Evolutionary conservation across 495 filamentous ascomycete species (phyloP).

Genomic region (Tuber aestivum): DNA sequence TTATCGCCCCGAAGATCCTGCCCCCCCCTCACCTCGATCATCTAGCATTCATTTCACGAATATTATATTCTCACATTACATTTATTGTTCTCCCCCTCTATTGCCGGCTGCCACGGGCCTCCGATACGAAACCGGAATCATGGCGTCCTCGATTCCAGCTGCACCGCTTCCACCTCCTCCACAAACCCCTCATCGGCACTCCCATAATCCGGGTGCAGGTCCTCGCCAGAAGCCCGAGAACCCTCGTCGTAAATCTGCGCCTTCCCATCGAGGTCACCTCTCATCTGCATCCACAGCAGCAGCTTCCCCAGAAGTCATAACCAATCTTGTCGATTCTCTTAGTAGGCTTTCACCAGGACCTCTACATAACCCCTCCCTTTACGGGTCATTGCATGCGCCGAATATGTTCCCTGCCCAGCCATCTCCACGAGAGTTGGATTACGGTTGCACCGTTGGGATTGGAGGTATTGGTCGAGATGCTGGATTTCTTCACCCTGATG

Average conservation of each 20-base stretch:
- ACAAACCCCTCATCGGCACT: constrained; percentile 27
- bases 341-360: constrained; percentile 58
- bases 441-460: constrained; percentile 45
- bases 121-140: not conserved
- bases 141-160: constrained; percentile 27
- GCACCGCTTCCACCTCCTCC: constrained; percentile 20
- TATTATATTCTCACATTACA: not conserved
- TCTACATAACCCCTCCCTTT: constrained; percentile 38
- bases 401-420: constrained; percentile 50
- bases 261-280: constrained; percentile 24
- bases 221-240: constrained; percentile 22
- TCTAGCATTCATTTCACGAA: not conserved
- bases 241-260: constrained; percentile 33
- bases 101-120: not conserved
- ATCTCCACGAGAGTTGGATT: constrained; percentile 35
- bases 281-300: constrained; percentile 41
- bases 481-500: constrained; percentile 59
- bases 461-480: constrained; percentile 69
- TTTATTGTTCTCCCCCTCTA: not conserved
- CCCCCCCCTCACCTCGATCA: not conserved
- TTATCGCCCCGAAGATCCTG: not conserved
- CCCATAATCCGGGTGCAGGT: constrained; percentile 23
- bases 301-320: constrained; percentile 88
- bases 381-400: constrained; percentile 42
- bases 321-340: constrained; percentile 84